phyloP scores from a whole-genome alignment of 768 basidiomycete species.

The Boletus rubroflammeus region DNA sequence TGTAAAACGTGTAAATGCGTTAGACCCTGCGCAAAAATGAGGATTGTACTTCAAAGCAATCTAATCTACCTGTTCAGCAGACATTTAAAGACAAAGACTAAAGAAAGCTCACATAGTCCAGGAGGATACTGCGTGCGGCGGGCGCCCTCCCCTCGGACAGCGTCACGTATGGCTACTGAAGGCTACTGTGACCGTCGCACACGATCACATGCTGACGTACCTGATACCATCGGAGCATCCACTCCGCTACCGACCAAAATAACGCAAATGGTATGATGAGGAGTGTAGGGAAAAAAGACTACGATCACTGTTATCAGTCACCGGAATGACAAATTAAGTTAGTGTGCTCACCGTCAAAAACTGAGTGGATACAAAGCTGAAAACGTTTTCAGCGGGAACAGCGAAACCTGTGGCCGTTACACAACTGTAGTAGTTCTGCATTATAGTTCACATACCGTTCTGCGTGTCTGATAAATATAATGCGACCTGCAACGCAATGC shows the following conservation, averaged over 20 bases:
- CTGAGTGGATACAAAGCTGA: slow-evolving; percentile 45
- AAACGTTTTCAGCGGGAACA: slow-evolving; percentile 48
- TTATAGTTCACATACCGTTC: slow-evolving; percentile 10
- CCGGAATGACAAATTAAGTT: not conserved
- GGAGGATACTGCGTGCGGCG: slow-evolving; percentile 57
- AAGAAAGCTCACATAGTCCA: slow-evolving; percentile 54
- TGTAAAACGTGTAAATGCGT: slow-evolving; percentile 22
- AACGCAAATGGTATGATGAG: slow-evolving; percentile 47
- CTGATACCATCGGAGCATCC: slow-evolving; percentile 54
- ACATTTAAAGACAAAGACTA: not conserved
- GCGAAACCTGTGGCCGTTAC: slow-evolving; percentile 43
- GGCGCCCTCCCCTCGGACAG: slow-evolving; percentile 49
- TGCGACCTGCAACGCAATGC: slow-evolving; percentile 12
- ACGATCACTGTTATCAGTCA: not conserved
- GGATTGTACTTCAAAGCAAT: slow-evolving; percentile 40
- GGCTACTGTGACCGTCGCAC: slow-evolving; percentile 4
- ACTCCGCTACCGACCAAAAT: slow-evolving; percentile 51
- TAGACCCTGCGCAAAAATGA: not conserved
- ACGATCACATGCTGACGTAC: slow-evolving; percentile 32
- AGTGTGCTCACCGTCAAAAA: slow-evolving; percentile 41
- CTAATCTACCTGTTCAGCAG: slow-evolving; percentile 27
- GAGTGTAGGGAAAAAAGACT: slow-evolving; percentile 60
- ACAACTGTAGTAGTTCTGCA: not conserved
- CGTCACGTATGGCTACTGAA: slow-evolving; percentile 55
- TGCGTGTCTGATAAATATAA: slow-evolving; percentile 15